Percentiles rank a stretch among this genome's conserved stretches.
Conservation (phyloP, 345 rosid species). For the Bruguiera sexangula region DNA sequence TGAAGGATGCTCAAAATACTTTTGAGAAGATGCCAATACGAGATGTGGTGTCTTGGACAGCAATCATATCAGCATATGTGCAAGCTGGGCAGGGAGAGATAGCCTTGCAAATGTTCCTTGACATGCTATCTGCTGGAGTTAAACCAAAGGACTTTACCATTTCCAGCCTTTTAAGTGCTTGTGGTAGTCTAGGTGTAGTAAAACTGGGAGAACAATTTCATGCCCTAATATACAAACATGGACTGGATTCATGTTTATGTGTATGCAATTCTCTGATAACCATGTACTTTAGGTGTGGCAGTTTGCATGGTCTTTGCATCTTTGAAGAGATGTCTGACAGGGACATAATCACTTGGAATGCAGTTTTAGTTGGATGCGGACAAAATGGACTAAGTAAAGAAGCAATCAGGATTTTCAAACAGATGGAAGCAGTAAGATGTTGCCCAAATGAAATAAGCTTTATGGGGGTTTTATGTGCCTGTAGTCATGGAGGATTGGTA, state of each 20-base stretch:
- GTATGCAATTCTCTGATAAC: slow-evolving; percentile 30
- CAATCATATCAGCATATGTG: slow-evolving; percentile 29
- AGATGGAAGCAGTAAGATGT: slow-evolving; percentile 24
- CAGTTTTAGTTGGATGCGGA: slow-evolving; percentile 31
- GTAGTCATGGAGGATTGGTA: slow-evolving; percentile 29
- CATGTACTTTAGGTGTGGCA: slow-evolving; percentile 28
- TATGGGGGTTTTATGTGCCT: slow-evolving; percentile 23
- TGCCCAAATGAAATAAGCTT: slow-evolving; percentile 29
- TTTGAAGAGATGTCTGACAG: slow-evolving; percentile 20
- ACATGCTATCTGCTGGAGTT: slow-evolving; percentile 23
- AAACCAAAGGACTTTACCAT: slow-evolving; percentile 24
- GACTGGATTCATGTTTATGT: slow-evolving; percentile 21
- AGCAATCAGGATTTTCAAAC: slow-evolving; percentile 21
- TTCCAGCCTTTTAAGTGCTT: slow-evolving; percentile 29
- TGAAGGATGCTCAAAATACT: slow-evolving; percentile 23
- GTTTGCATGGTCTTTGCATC: slow-evolving; percentile 24
- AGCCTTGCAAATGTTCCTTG: slow-evolving; percentile 27
- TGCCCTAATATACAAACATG: slow-evolving; percentile 24
- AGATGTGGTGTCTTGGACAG: slow-evolving; percentile 28
- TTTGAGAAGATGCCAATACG: slow-evolving; percentile 21
- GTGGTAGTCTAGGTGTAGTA: slow-evolving; percentile 22
- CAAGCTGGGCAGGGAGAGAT: slow-evolving; percentile 23
- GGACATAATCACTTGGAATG: slow-evolving; percentile 34
- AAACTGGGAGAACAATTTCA: slow-evolving; percentile 32
- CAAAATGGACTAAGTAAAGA: slow-evolving; percentile 27